Evolutionary conservation across 352 stramenopile species (phyloP).

Genomic region (Phytophthora ohioensis): DNA sequence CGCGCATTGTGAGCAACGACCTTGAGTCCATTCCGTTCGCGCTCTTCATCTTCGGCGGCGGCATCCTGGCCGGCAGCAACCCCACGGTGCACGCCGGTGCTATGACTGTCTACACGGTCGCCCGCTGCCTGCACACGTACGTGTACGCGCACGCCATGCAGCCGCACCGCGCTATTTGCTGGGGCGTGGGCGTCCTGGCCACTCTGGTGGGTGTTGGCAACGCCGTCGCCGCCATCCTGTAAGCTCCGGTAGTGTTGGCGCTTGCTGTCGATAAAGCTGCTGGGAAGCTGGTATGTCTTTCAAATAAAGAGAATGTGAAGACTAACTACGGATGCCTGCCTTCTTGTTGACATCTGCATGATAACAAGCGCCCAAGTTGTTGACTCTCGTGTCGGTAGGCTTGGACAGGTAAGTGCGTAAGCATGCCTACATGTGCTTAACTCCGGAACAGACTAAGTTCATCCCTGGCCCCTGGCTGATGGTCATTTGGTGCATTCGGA

Average conservation of each 20-base stretch:
- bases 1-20: constrained; percentile 64
- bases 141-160: constrained; percentile 57
- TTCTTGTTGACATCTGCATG: not conserved
- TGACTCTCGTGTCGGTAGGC: constrained; percentile 5
- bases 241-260: not conserved
- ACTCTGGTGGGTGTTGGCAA: constrained; percentile 49
- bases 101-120: constrained; percentile 54
- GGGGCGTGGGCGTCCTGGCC: constrained; percentile 34
- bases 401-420: constrained; percentile 3
- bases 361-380: not conserved
- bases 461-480: not conserved
- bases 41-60: constrained; percentile 55
- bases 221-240: constrained; percentile 38
- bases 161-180: constrained; percentile 51
- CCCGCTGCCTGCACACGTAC: constrained; percentile 54
- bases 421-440: not conserved
- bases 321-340: not conserved
- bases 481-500: not conserved
- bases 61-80: constrained; percentile 48
- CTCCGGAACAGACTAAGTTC: constrained; percentile 14
- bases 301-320: constrained; percentile 15
- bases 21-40: constrained; percentile 66
- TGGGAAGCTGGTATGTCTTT: constrained; percentile 10
- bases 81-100: constrained; percentile 42
- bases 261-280: not conserved